These are phyloP conservation scores for Vigna trinervia DNA, from an alignment of 306 rosid genomes.

Conservation along the genomic window DNA sequence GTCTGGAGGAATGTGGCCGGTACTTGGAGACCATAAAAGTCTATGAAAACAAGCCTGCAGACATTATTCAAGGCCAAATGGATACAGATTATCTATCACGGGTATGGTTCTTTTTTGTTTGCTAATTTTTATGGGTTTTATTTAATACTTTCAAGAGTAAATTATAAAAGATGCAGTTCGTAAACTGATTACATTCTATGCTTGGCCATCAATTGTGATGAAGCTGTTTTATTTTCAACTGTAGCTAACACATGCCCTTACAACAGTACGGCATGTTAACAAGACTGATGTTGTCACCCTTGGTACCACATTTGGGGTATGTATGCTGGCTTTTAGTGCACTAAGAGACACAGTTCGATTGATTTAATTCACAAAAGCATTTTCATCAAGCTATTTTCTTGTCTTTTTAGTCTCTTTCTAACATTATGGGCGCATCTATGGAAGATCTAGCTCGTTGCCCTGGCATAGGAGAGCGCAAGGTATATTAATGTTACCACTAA, in stretches of 20 bases:
- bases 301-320: conserved; percentile 93
- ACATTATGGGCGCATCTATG: conserved; percentile 96
- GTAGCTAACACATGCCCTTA: conserved; percentile 78
- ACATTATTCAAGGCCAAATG: conserved; percentile 97
- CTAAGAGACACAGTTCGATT: background rate
- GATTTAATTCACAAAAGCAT: conserved; percentile 20
- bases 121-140: conserved; percentile 12
- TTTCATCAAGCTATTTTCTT: conserved; percentile 34
- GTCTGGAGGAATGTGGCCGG: conserved; percentile 99
- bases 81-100: conserved; percentile 94
- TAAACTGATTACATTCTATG: conserved; percentile 26
- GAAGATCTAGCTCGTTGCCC: conserved; percentile 99
- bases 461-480: conserved; percentile 99
- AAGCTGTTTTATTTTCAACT: conserved; percentile 44
- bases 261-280: conserved; percentile 85
- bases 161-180: background rate
- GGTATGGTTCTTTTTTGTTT: conserved; percentile 49
- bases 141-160: conserved; percentile 37
- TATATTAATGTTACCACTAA: conserved; percentile 44
- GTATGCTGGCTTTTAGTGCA: conserved; percentile 31
- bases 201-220: conserved; percentile 37
- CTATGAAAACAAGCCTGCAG: conserved; percentile 96
- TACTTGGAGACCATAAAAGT: conserved; percentile 95
- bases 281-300: conserved; percentile 98
- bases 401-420: conserved; percentile 78